phyloP scores from a whole-genome alignment of 805 yeast species.

The Candida succiphila region DNA sequence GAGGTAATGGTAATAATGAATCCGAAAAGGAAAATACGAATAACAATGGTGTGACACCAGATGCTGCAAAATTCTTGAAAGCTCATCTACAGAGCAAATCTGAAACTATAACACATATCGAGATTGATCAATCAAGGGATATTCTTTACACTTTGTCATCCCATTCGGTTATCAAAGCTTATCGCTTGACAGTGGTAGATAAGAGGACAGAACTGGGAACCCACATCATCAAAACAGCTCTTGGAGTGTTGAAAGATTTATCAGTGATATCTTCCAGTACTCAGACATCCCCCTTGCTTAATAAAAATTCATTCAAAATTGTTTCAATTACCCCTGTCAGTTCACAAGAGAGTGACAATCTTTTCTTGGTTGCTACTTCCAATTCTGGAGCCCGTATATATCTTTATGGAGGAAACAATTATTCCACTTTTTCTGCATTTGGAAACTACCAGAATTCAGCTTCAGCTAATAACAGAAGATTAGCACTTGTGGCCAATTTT shows the following conservation, averaged over 20 bases:
- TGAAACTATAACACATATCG: conserved; percentile 55
- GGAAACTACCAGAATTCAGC: neutral
- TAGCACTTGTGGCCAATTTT: conserved; percentile 25
- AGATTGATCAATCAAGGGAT: conserved; percentile 68
- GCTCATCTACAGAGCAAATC: conserved; percentile 19
- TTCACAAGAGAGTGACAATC: conserved; percentile 52
- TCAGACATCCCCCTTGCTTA: conserved; percentile 32
- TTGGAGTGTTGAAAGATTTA: conserved; percentile 35
- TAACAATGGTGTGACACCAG: neutral
- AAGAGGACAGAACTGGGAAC: conserved; percentile 21
- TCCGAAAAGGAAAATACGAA: neutral
- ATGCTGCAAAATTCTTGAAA: conserved; percentile 7
- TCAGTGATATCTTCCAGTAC: conserved; percentile 26
- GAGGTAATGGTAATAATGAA: conserved; percentile 3
- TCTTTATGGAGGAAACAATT: conserved; percentile 35
- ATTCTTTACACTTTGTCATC: conserved; percentile 76
- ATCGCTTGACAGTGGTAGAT: conserved; percentile 40
- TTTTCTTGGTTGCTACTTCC: conserved; percentile 72
- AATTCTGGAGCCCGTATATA: conserved; percentile 76
- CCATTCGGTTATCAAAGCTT: conserved; percentile 72
- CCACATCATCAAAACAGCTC: conserved; percentile 28
- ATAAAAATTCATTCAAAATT: conserved; percentile 46
- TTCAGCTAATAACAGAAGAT: conserved; percentile 13
- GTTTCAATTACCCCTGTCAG: conserved; percentile 55
- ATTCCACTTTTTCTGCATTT: conserved; percentile 5